Percentiles rank a stretch among this genome's conserved stretches.
Evolutionary conservation across 768 basidiomycete species (phyloP).

Genomic region (Mycena maculata): DNA sequence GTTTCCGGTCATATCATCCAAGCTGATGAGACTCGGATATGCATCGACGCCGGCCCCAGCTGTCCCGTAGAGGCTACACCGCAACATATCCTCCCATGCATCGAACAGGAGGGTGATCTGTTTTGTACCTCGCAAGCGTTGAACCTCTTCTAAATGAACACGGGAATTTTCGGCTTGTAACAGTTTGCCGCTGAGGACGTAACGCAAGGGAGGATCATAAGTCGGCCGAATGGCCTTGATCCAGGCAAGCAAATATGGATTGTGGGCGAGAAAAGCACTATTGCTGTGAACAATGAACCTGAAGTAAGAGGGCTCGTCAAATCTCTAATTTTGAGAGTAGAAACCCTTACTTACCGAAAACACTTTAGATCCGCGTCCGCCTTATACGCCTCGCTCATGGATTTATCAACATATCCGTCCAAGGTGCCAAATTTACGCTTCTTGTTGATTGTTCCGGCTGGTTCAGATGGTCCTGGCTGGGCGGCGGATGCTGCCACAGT

Average conservation of each 20-base stretch:
- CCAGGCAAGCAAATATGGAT: not conserved
- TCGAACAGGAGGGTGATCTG: not conserved
- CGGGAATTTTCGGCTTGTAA: not conserved
- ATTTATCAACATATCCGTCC: not conserved
- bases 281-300: not conserved
- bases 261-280: not conserved
- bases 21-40: not conserved
- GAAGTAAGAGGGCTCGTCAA: no score
- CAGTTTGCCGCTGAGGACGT: not conserved
- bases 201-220: not conserved
- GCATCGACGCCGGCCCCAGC: not conserved
- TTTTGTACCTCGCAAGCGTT: not conserved
- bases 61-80: not conserved
- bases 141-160: not conserved
- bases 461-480: not conserved
- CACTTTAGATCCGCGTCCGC: not conserved
- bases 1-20: not conserved
- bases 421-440: not conserved
- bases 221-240: not conserved
- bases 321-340: not conserved
- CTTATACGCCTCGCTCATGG: not conserved
- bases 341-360: not conserved
- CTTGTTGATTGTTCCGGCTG: not conserved
- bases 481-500: no score
- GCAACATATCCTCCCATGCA: constrained; percentile 4